A percentile compares a stretch with the other conserved stretches of the same genome.
phyloP scores from a whole-genome alignment of 2,329 filamentous ascomycete species.

The Exserohilum turcica region DNA sequence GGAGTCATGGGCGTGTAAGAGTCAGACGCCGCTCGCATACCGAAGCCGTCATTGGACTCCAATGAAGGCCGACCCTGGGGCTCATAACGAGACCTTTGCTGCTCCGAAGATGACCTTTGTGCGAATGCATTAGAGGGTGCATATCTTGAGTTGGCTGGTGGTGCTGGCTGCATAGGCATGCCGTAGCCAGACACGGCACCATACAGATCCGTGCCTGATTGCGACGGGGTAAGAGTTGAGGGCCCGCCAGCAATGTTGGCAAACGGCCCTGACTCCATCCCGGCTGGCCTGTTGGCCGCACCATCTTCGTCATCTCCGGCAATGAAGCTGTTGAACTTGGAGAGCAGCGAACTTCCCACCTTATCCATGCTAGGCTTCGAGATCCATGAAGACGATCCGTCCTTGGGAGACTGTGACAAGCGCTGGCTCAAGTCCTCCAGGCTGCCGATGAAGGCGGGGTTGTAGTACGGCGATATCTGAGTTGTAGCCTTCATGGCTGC shows the following conservation, averaged over 20 bases:
- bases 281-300: constrained; percentile 62
- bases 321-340: constrained; percentile 95
- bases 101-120: constrained; percentile 58
- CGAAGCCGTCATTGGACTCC: constrained; percentile 42
- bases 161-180: constrained; percentile 28
- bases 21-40: constrained; percentile 37
- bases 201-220: constrained; percentile 75
- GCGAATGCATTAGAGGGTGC: constrained; percentile 49
- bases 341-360: constrained; percentile 88
- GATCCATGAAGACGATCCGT: constrained; percentile 84
- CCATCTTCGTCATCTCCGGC: constrained; percentile 82
- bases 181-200: constrained; percentile 66
- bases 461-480: constrained; percentile 84
- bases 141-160: constrained; percentile 46
- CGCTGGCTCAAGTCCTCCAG: constrained; percentile 85
- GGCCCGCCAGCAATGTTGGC: constrained; percentile 74
- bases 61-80: constrained; percentile 48
- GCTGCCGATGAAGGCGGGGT: constrained; percentile 71
- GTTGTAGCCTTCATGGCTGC: constrained; percentile 78
- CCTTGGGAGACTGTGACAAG: constrained; percentile 82
- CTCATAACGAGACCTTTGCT: constrained; percentile 56
- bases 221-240: constrained; percentile 60
- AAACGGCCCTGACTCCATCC: constrained; percentile 73
- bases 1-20: constrained; percentile 36
- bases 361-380: constrained; percentile 95